phyloP scores from a whole-genome alignment of 2,329 filamentous ascomycete genomes.

The Colletotrichum cuscutae region DNA sequence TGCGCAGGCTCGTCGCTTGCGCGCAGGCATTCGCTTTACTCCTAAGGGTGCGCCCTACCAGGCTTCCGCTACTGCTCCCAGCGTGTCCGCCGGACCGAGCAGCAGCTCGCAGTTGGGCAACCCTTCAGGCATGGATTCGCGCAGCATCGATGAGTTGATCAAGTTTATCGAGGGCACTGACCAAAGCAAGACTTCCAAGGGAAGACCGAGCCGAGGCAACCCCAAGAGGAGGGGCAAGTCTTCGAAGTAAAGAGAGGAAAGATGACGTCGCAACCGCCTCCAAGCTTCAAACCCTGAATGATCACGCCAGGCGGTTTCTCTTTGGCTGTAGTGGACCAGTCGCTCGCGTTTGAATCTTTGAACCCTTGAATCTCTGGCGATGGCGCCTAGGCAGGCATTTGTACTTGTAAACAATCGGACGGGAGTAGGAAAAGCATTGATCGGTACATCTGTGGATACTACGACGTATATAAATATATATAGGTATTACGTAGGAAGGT shows the following conservation, averaged over 20 bases:
- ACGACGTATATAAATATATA: background rate
- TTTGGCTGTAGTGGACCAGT: background rate
- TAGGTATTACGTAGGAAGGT: background rate
- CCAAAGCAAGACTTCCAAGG: conserved; percentile 63
- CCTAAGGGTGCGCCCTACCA: conserved; percentile 71
- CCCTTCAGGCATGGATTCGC: conserved; percentile 69
- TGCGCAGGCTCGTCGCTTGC: conserved; percentile 78
- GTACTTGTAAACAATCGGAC: conserved; percentile 22
- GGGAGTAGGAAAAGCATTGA: background rate
- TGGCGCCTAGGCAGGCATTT: conserved; percentile 15
- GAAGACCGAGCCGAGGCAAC: conserved; percentile 63
- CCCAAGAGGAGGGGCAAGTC: conserved; percentile 62
- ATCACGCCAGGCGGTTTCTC: background rate
- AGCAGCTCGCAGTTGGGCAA: conserved; percentile 33
- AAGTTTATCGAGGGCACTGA: conserved; percentile 90
- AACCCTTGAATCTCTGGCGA: background rate
- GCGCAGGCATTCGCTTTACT: conserved; percentile 76
- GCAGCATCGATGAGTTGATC: conserved; percentile 92
- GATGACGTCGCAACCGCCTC: background rate
- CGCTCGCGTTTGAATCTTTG: background rate
- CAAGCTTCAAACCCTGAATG: background rate
- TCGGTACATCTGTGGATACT: conserved; percentile 17
- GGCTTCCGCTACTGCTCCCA: conserved; percentile 45
- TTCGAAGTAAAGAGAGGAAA: conserved; percentile 21
- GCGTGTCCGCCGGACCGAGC: conserved; percentile 36